These are phyloP conservation scores for Candolleomyces eurysporus DNA, from an alignment of 768 basidiomycete genomes.

Conservation along the genomic window DNA sequence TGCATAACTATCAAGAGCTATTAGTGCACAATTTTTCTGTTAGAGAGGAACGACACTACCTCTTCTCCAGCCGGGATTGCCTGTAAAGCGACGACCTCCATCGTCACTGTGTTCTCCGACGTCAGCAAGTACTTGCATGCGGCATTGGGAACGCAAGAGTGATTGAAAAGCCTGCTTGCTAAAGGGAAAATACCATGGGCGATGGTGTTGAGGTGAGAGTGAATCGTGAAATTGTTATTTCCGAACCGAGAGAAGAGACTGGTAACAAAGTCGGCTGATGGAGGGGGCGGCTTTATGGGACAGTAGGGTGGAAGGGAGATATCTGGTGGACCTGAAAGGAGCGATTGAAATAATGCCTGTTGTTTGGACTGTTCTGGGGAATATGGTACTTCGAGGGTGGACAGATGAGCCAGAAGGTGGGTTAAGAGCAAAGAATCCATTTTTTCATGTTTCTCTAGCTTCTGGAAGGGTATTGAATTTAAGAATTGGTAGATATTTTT, in stretches of 20 bases:
- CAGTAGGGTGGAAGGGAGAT: slow-evolving; percentile 1
- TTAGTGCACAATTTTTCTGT: slow-evolving; percentile 5
- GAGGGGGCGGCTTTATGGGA: slow-evolving; percentile 28
- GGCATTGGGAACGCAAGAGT: slow-evolving; percentile 77
- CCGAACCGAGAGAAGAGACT: slow-evolving; percentile 59
- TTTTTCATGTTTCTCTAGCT: slow-evolving; percentile 50
- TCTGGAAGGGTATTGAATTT: slow-evolving; percentile 44
- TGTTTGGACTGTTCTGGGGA: slow-evolving; percentile 20
- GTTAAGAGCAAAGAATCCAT: slow-evolving; percentile 65
- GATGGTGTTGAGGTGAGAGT: slow-evolving; percentile 66
- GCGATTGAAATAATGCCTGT: slow-evolving; percentile 36
- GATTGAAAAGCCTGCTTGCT: slow-evolving; percentile 81
- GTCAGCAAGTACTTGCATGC: slow-evolving; percentile 55
- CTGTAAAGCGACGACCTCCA: slow-evolving; percentile 67
- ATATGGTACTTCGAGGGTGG: slow-evolving; percentile 17
- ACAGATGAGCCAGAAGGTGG: slow-evolving; percentile 51
- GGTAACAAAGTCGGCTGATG: slow-evolving; percentile 23
- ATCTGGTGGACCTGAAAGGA: slow-evolving; percentile 26
- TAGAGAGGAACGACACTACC: slow-evolving; percentile 35
- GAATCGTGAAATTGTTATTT: slow-evolving; percentile 81
- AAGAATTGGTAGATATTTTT: slow-evolving; percentile 48
- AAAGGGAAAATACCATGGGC: slow-evolving; percentile 77
- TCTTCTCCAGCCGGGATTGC: slow-evolving; percentile 61
- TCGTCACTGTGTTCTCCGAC: slow-evolving; percentile 35
- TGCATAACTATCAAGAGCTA: slow-evolving; percentile 49